phyloP scores from a whole-genome alignment of 192 early-diverging fungal species.

The Coemansia sp. region DNA sequence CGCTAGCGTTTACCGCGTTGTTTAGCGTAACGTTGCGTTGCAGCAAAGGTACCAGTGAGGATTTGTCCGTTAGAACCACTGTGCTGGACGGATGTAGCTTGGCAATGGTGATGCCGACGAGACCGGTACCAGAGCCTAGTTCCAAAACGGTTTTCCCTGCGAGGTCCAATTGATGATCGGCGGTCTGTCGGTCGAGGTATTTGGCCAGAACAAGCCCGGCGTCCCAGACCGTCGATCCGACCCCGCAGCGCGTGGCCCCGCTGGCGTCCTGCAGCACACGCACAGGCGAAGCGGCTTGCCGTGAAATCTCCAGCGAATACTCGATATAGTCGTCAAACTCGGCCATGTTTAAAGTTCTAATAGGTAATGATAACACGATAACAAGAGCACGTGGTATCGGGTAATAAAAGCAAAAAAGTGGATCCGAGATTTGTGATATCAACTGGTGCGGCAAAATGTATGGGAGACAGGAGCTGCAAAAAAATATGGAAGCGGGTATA shows the following conservation, averaged over 20 bases:
- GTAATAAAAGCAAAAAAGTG: too few relatives aligned
- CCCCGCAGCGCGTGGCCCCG: conserved; percentile 18
- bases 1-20: conserved; percentile 4
- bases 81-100: conserved; percentile 23
- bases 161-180: conserved; percentile 18
- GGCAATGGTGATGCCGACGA: conserved; percentile 35
- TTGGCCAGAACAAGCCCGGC: conserved; percentile 36
- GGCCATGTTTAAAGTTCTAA: too few relatives aligned
- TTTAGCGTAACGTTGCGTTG: conserved; percentile 35
- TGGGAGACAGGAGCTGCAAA: too few relatives aligned
- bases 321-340: conserved; percentile 21
- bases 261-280: conserved; percentile 35
- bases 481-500: too few relatives aligned
- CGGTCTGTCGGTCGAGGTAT: conserved; percentile 30
- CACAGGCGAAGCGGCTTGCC: conserved; percentile 11
- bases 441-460: too few relatives aligned
- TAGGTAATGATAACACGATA: too few relatives aligned
- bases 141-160: conserved; percentile 32
- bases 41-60: conserved; percentile 28
- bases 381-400: too few relatives aligned
- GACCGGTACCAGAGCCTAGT: conserved; percentile 38
- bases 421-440: too few relatives aligned
- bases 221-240: conserved; percentile 47
- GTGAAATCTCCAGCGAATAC: conserved; percentile 29
- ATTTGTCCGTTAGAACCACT: conserved; percentile 35